Percentiles rank a stretch among this genome's conserved stretches.
phyloP scores from a whole-genome alignment of 768 basidiomycete species.

The Dendrothele bispora region DNA sequence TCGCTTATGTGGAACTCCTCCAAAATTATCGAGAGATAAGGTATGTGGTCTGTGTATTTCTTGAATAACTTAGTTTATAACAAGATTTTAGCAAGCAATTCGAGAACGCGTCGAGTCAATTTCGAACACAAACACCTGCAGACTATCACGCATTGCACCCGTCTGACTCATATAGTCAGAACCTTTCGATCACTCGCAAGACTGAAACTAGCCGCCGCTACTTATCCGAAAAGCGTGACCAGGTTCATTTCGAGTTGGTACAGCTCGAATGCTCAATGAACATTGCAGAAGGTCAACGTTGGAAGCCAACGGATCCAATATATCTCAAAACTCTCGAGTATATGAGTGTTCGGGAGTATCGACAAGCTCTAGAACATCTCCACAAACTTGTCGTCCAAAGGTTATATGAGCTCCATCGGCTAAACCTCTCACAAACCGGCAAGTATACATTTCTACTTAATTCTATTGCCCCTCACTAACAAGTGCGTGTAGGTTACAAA shows the following conservation, averaged over 20 bases:
- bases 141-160: slow-evolving; percentile 12
- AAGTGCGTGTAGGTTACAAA: slow-evolving; percentile 28
- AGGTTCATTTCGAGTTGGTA: slow-evolving; percentile 15
- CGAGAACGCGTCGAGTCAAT: slow-evolving; percentile 8
- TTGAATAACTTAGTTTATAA: not conserved
- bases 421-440: slow-evolving; percentile 36
- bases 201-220: slow-evolving; percentile 22
- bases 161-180: slow-evolving; percentile 10
- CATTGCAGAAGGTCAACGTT: slow-evolving; percentile 19
- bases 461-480: not conserved
- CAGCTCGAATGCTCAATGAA: slow-evolving; percentile 23
- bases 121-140: slow-evolving; percentile 12
- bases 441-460: slow-evolving; percentile 2
- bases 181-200: slow-evolving; percentile 18
- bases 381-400: slow-evolving; percentile 32
- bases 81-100: slow-evolving; percentile 7
- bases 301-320: slow-evolving; percentile 22
- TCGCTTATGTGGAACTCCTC: slow-evolving; percentile 32
- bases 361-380: slow-evolving; percentile 27
- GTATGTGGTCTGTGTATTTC: slow-evolving; percentile 5
- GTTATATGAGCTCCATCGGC: slow-evolving; percentile 37
- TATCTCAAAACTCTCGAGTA: slow-evolving; percentile 20
- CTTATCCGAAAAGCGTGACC: slow-evolving; percentile 15
- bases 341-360: slow-evolving; percentile 21
- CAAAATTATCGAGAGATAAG: slow-evolving; percentile 13